phyloP scores from a whole-genome alignment of 208 protist species.

The Trypanosoma boissoni region DNA sequence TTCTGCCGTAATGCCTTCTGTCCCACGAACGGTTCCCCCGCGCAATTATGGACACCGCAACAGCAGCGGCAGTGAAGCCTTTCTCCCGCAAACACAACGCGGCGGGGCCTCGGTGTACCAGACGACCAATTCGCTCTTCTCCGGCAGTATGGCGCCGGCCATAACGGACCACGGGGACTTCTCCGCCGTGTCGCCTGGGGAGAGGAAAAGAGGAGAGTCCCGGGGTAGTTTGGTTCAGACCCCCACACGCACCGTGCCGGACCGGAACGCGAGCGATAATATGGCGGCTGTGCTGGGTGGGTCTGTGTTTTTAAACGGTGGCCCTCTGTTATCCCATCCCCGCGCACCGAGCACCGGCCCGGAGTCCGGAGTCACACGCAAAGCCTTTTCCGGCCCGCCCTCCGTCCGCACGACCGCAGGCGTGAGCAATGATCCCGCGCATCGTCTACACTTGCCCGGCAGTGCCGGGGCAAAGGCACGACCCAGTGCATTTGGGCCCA shows the following conservation, averaged over 20 bases:
- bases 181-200: too few relatives aligned
- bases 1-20: not conserved
- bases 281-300: constrained; percentile 16
- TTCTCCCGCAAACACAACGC: not conserved
- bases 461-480: constrained; percentile 4
- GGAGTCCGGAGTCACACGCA: constrained; percentile 6
- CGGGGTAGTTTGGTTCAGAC: not conserved
- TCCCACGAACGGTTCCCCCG: constrained; percentile 1
- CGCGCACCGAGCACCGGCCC: not conserved
- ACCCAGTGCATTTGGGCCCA: too few relatives aligned
- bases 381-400: constrained; percentile 23
- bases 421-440: not conserved
- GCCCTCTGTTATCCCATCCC: not conserved
- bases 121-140: constrained; percentile 23
- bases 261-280: constrained; percentile 23
- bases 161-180: not conserved
- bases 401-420: constrained; percentile 9
- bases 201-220: not conserved
- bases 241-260: not conserved
- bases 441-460: constrained; percentile 19
- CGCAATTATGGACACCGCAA: not conserved
- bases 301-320: not conserved
- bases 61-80: constrained; percentile 1
- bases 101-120: constrained; percentile 13
- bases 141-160: constrained; percentile 3